Conservation (phyloP, 2,329 filamentous ascomycete genomes). For the Ampelomyces quisqualis region DNA sequence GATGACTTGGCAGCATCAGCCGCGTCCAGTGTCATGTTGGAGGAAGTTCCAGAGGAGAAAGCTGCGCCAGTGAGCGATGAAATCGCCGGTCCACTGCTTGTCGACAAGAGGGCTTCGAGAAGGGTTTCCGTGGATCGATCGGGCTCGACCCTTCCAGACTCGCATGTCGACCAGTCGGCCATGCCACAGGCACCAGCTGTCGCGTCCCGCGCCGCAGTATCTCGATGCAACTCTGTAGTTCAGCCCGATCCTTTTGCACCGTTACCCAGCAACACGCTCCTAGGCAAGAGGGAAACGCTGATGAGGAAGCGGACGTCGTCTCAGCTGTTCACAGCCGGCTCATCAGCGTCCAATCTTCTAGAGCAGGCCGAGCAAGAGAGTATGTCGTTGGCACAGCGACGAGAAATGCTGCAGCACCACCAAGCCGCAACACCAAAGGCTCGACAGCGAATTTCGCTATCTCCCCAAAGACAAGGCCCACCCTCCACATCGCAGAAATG, state of each 20-base stretch:
- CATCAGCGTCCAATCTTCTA: conserved; percentile 31
- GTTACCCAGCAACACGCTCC: conserved; percentile 49
- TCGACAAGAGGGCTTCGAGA: conserved; percentile 25
- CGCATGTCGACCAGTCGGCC: conserved; percentile 15
- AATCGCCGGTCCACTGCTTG: conserved; percentile 22
- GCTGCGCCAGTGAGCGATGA: conserved; percentile 53
- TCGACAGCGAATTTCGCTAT: conserved; percentile 13
- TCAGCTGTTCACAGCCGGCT: conserved; percentile 40
- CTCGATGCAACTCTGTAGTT: conserved; percentile 23
- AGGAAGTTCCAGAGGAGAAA: conserved; percentile 50
- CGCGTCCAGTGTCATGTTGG: conserved; percentile 47
- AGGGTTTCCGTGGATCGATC: conserved; percentile 28
- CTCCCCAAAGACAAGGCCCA: conserved; percentile 16
- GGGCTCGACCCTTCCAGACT: conserved; percentile 26
- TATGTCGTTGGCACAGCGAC: conserved; percentile 68
- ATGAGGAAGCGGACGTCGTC: conserved; percentile 47
- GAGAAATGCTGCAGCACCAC: conserved; percentile 41
- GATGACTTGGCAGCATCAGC: conserved; percentile 58
- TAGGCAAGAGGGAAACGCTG: conserved; percentile 55
- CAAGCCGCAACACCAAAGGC: conserved; percentile 14
- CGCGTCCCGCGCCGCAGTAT: conserved; percentile 15
- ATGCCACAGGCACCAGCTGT: conserved; percentile 23
- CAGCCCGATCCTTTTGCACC: conserved; percentile 23
- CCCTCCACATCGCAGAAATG: conserved; percentile 35
- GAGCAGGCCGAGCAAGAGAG: conserved; percentile 56